Evolutionary conservation across 192 early-diverging fungal genomes (phyloP), one percentile per base, ranked within the genome.

Genomic region (Coemansia sp.): DNA sequence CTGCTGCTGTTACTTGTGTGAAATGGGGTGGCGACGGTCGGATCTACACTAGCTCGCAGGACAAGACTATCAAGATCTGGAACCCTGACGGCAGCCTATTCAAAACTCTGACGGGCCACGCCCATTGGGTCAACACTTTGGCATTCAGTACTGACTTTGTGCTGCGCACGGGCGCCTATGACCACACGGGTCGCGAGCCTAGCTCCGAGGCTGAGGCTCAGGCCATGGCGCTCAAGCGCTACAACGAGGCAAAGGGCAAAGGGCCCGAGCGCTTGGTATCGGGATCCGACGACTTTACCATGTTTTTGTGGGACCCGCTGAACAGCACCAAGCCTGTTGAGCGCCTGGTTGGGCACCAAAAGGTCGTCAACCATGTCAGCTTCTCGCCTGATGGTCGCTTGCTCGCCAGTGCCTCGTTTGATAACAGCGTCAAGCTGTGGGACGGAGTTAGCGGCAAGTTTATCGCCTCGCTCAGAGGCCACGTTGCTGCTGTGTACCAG

Each of bases 361-460:
- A 97, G 71, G 85, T 93, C 8, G 95, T 99, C 59, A 97, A 95
- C 73, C 93, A 95, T 73, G 90, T 96, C 13, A 85, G 86, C 61
- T 99, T 96, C 67, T 95, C 95, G 11, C 95, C 97, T 6, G 93
- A 97, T 55, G 94, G 95, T 26, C 80, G 89, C 5, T 81, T 85
- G 45, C 77, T 99, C 75, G 95, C 97, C 28, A 93, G 91, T 69
- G 97, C 94, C 7, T 90, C 91, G 56, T 99, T 97, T 64, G 97
- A 99, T 77, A 99, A 99, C 76, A 91, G 90, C 43, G 94, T 99
- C 45, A 99, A 99, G 79, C 77, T 99, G 21, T 99, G 97, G 97
- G 95, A 99, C 74, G 93, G 91, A 26, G 55, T 66, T 9, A 92
- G 87, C 0, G 97, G 97, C 65, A 89, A 89, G 84, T 99, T 97